phyloP scores from a whole-genome alignment of 2,329 filamentous ascomycete species.

The Blastomyces parvus region DNA sequence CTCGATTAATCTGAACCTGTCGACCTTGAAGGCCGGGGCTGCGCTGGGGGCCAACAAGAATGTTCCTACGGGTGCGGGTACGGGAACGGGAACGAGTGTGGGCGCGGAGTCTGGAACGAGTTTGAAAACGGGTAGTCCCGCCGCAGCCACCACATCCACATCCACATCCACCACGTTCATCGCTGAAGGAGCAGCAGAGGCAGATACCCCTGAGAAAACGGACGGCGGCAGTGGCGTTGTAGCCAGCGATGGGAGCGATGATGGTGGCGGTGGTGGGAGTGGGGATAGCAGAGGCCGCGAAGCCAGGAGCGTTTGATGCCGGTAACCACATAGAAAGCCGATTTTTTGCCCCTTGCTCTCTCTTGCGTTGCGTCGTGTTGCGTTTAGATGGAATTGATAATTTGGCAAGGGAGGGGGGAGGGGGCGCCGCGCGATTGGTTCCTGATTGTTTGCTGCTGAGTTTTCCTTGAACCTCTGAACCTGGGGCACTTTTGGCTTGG shows the following conservation, averaged over 20 bases:
- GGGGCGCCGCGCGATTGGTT: no score
- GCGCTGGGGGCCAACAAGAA: slow-evolving; percentile 22
- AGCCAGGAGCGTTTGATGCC: neutral
- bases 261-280: neutral
- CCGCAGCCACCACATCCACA: no score
- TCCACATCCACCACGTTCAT: neutral
- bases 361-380: no score
- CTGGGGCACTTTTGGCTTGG: neutral
- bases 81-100: neutral
- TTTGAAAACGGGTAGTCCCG: neutral
- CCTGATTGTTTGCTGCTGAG: no score
- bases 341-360: neutral
- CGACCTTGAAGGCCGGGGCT: slow-evolving; percentile 17
- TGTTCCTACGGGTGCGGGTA: slow-evolving; percentile 5
- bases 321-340: neutral
- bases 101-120: neutral
- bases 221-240: neutral
- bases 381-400: no score
- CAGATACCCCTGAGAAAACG: neutral
- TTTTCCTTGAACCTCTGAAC: neutral
- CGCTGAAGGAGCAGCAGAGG: neutral
- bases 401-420: no score
- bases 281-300: neutral
- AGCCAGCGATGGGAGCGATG: no score
- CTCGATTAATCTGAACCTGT: slow-evolving; percentile 31